Evolutionary conservation across 495 filamentous ascomycete species (phyloP), one percentile per base, ranked within the genome.

Genomic region (Podospora anserina): DNA sequence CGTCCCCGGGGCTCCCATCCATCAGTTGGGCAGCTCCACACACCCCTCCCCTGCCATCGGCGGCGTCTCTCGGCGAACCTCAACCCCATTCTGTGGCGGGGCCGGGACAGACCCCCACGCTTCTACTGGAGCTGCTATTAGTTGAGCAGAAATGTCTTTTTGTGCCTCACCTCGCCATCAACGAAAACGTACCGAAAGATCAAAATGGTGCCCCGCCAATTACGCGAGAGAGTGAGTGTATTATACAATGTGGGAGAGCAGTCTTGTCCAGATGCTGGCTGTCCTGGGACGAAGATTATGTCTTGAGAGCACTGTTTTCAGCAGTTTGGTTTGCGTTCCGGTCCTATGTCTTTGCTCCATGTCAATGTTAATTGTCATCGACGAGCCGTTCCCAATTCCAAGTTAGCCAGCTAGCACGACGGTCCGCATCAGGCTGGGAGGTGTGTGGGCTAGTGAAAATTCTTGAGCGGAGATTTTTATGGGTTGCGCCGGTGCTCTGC

Each of bases 391-490:
- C 32, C 32, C 32, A 39, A 39, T 39, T 39, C 2, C 32, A 39
- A 39, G 32, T 11, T 39, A 5, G 6, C 34, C 11, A 39, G 34
- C 34, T 39, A 39, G 1, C 34, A 39, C 11, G 34, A 11, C 34
- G 6, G 34, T 7, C 18, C 58, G 58, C 58, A 61, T 15, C 58
- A 26, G 34, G 15, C 27, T 63, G 18, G 5, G 61, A 58, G 11
- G 19, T 56, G 30, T 32, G 18, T 28, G 18, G 28, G 30, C 27
- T 32, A 32, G 34, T 28, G 28, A 32, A 63, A 39, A 49, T 63
- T 49, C 61, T 32, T 44, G 20, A 32, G 61, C 61, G 61, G 61
- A 49, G 28, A 63, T 19, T 63, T 63, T 63, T 20, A 32, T 49
- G 61, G 61, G 30, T 53, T 28, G 61, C 61, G 61, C 30, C 16